phyloP scores from a whole-genome alignment of 495 filamentous ascomycete genomes.

The Rostrohypoxylon terebratum region DNA sequence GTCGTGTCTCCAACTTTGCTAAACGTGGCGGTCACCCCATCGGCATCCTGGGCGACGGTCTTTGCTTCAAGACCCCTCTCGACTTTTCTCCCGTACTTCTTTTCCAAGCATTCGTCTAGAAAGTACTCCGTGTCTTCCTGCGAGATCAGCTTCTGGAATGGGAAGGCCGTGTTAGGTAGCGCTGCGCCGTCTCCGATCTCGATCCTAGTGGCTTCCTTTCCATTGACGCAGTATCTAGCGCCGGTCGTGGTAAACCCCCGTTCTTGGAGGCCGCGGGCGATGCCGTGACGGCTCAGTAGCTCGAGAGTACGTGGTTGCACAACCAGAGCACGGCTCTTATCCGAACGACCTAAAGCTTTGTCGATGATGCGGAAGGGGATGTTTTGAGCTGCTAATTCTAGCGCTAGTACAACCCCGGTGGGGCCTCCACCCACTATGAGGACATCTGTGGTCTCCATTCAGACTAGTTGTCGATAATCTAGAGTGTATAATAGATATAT shows the following conservation, averaged over 20 bases:
- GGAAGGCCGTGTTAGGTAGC: constrained; percentile 6
- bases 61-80: constrained; percentile 5
- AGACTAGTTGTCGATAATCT: not conserved
- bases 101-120: not conserved
- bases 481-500: not conserved
- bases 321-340: constrained; percentile 7
- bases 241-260: not conserved
- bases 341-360: constrained; percentile 1
- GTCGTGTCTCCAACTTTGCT: not conserved
- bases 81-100: not conserved
- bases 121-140: constrained; percentile 13
- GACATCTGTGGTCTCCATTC: constrained; percentile 10
- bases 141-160: constrained; percentile 8
- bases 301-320: constrained; percentile 1
- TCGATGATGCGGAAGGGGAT: constrained; percentile 11
- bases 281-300: not conserved
- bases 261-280: constrained; percentile 6
- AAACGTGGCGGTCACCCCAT: not conserved
- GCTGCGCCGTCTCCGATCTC: not conserved
- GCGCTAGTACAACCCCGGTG: not conserved
- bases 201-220: constrained; percentile 5
- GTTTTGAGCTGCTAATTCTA: constrained; percentile 7
- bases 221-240: constrained; percentile 16
- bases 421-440: constrained; percentile 8
- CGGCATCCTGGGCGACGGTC: constrained; percentile 7